Percentiles rank a stretch among this genome's conserved stretches.
phyloP scores from a whole-genome alignment of 2,329 filamentous ascomycete genomes.

The Chlorencoelia australis region DNA sequence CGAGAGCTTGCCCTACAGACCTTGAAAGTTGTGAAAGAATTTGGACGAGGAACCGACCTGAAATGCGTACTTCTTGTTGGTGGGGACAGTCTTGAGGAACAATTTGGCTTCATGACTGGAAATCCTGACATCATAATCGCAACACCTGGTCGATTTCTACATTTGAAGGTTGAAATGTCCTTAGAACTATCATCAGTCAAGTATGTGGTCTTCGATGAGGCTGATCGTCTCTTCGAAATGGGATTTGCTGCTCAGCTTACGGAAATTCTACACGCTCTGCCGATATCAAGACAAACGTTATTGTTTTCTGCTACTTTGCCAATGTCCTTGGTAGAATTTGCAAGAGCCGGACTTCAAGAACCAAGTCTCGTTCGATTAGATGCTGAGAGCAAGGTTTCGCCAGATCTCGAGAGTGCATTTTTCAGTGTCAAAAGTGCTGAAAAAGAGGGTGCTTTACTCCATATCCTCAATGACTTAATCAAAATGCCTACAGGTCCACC shows the following conservation, averaged over 20 bases:
- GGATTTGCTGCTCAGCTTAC: conserved; percentile 89
- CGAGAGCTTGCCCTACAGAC: conserved; percentile 93
- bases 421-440: conserved; percentile 88
- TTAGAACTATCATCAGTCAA: conserved; percentile 82
- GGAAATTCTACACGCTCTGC: conserved; percentile 85
- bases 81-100: conserved; percentile 91
- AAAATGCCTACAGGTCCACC: conserved; percentile 69
- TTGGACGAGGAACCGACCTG: conserved; percentile 81
- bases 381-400: conserved; percentile 90
- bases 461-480: conserved; percentile 85
- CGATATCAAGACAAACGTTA: conserved; percentile 74
- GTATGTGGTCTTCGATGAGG: conserved; percentile 97
- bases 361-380: conserved; percentile 84
- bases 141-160: conserved; percentile 89
- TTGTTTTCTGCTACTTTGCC: conserved; percentile 94
- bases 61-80: conserved; percentile 86
- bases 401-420: conserved; percentile 90
- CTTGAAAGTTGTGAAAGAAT: conserved; percentile 90
- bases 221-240: conserved; percentile 96
- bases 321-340: conserved; percentile 91
- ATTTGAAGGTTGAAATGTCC: conserved; percentile 94
- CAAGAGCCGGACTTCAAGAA: conserved; percentile 84
- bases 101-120: conserved; percentile 82
- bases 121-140: conserved; percentile 98
- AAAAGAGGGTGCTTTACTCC: conserved; percentile 84